phyloP scores from a whole-genome alignment of 352 stramenopile species.

The Phytophthora constricta region DNA sequence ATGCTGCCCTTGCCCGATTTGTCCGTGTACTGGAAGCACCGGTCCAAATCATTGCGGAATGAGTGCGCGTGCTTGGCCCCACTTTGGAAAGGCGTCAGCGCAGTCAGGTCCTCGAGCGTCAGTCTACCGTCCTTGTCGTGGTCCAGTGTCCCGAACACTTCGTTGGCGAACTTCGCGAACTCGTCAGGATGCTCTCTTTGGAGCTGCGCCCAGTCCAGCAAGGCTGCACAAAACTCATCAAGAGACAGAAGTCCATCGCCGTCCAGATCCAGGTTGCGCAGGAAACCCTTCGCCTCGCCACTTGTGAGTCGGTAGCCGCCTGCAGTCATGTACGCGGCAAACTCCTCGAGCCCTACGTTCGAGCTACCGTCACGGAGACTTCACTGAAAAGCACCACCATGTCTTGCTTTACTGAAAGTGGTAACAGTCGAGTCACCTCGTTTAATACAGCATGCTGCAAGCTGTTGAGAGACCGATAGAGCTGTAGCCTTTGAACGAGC shows the following conservation, averaged over 20 bases:
- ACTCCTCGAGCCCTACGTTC: conserved; percentile 59
- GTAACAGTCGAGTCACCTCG: conserved; percentile 59
- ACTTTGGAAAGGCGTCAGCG: conserved; percentile 47
- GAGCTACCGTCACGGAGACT: conserved; percentile 55
- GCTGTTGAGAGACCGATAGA: conserved; percentile 76
- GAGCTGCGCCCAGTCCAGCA: conserved; percentile 72
- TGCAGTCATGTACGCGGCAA: conserved; percentile 56
- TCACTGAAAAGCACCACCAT: conserved; percentile 75
- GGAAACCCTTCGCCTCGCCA: conserved; percentile 65
- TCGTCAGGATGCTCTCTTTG: conserved; percentile 41
- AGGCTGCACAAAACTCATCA: conserved; percentile 71
- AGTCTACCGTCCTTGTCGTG: conserved; percentile 58
- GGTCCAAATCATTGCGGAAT: conserved; percentile 65
- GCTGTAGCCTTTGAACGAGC: conserved; percentile 74
- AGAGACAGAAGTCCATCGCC: conserved; percentile 64
- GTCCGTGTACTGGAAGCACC: conserved; percentile 67
- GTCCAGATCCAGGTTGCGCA: conserved; percentile 66
- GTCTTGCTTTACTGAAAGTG: conserved; percentile 62
- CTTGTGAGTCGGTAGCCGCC: conserved; percentile 68
- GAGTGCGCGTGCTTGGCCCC: conserved; percentile 42
- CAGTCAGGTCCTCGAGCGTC: conserved; percentile 49
- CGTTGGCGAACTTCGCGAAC: conserved; percentile 42
- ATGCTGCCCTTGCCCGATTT: conserved; percentile 43
- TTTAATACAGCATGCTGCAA: conserved; percentile 73
- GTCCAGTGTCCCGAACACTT: conserved; percentile 64